Percentiles rank a stretch among this genome's conserved stretches.
Evolutionary conservation across 257 asterid genomes (phyloP).

Genomic region (Gentiana straminea): DNA sequence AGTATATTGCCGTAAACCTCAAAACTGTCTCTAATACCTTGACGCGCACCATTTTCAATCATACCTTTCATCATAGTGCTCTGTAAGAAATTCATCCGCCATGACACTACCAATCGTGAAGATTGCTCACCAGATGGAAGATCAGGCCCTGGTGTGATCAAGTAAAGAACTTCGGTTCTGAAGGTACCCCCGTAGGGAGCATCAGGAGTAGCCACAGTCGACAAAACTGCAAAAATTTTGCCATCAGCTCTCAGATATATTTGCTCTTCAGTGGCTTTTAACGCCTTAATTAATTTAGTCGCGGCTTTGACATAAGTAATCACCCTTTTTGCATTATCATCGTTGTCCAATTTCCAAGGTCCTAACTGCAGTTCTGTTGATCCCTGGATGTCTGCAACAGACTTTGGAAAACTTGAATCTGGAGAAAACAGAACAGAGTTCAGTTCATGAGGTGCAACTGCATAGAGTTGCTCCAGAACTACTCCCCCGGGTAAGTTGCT

Average conservation of each 20-base stretch:
- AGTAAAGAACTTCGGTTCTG: slow-evolving; percentile 70
- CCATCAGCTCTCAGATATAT: slow-evolving; percentile 74
- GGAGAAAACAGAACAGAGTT: slow-evolving; percentile 66
- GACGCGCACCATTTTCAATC: slow-evolving; percentile 91
- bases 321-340: slow-evolving; percentile 49
- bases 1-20: slow-evolving; percentile 58
- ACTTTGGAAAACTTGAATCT: slow-evolving; percentile 46
- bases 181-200: slow-evolving; percentile 86
- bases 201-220: slow-evolving; percentile 82
- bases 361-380: slow-evolving; percentile 63
- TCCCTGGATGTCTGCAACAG: slow-evolving; percentile 55
- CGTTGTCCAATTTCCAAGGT: slow-evolving; percentile 72
- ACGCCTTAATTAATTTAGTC: slow-evolving; percentile 65
- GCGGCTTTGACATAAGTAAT: slow-evolving; percentile 66
- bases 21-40: slow-evolving; percentile 87
- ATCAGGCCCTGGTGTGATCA: slow-evolving; percentile 82
- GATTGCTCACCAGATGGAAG: slow-evolving; percentile 77
- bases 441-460: slow-evolving; percentile 50
- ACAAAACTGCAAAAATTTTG: slow-evolving; percentile 51
- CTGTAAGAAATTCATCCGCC: slow-evolving; percentile 85
- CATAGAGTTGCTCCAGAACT: slow-evolving; percentile 63
- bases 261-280: slow-evolving; percentile 87
- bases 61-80: slow-evolving; percentile 90
- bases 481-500: slow-evolving; percentile 69
- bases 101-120: slow-evolving; percentile 65